phyloP scores from a whole-genome alignment of 2,329 filamentous ascomycete genomes.

The Tothia fuscella region DNA sequence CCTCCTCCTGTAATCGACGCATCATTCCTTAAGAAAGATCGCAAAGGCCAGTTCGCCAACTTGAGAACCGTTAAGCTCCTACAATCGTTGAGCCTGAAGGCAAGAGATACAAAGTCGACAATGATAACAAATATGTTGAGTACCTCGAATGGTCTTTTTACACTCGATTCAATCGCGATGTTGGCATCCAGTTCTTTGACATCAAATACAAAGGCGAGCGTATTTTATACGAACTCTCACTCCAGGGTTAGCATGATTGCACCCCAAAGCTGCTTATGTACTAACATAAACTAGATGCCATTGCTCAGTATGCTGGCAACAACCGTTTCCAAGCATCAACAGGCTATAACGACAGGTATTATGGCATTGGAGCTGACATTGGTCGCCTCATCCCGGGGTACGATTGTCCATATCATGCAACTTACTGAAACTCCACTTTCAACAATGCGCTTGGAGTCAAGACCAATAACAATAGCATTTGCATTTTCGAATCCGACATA shows the following conservation, averaged over 20 bases:
- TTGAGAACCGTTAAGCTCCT: constrained; percentile 18
- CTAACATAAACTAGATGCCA: too few species aligned
- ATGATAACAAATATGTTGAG: constrained; percentile 34
- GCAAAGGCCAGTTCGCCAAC: constrained; percentile 13
- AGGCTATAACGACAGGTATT: constrained; percentile 32
- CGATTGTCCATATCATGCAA: constrained; percentile 30
- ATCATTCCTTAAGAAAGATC: too few species aligned
- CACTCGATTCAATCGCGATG: constrained; percentile 31
- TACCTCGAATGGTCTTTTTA: constrained; percentile 45
- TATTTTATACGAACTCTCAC: constrained; percentile 40
- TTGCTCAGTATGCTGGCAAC: constrained; percentile 40
- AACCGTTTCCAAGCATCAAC: constrained; percentile 33
- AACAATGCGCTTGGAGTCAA: constrained; percentile 21
- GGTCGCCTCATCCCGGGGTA: constrained; percentile 31
- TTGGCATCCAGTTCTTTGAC: constrained; percentile 37
- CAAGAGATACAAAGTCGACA: constrained; percentile 30
- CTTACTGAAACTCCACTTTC: constrained; percentile 24
- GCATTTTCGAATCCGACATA: constrained; percentile 29
- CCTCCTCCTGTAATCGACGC: too few species aligned
- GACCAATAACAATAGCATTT: constrained; percentile 24
- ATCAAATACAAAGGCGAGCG: constrained; percentile 39
- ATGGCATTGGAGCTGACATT: constrained; percentile 24
- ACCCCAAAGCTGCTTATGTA: too few species aligned
- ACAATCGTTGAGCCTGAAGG: constrained; percentile 27
- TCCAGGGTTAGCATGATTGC: too few species aligned